Percentiles rank a stretch among this genome's conserved stretches.
These are phyloP conservation scores for Pseudogymnoascus sp. DNA, from an alignment of 2,329 filamentous ascomycete species.

Conservation along the genomic window DNA sequence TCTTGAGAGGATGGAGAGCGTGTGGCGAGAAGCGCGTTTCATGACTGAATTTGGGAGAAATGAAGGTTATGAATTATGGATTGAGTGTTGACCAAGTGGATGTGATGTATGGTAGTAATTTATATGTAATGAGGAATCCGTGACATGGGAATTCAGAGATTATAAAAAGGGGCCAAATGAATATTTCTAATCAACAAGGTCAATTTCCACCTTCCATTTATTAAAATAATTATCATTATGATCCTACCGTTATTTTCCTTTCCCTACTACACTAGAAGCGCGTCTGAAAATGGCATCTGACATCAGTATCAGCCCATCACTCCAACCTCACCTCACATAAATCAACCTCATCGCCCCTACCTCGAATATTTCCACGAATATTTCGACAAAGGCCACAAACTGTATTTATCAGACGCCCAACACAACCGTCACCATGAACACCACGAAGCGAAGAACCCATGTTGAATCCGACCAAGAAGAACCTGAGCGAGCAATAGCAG, in stretches of 20 bases:
- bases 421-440: background rate
- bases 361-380: background rate
- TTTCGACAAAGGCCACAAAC: background rate
- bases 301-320: background rate
- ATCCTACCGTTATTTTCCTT: no score
- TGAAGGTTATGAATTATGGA: background rate
- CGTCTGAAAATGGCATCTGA: no score
- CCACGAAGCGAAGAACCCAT: background rate
- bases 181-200: background rate
- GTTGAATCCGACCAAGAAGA: background rate
- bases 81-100: background rate
- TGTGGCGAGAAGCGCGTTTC: background rate
- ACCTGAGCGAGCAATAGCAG: background rate
- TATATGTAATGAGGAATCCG: background rate
- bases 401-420: background rate
- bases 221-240: no score
- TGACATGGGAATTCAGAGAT: background rate
- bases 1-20: background rate
- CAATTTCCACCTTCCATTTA: background rate
- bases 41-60: background rate
- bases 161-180: background rate
- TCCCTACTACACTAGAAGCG: no score
- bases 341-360: background rate
- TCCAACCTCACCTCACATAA: background rate
- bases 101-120: background rate